phyloP scores from a whole-genome alignment of 495 filamentous ascomycete genomes.

The Haplographium delicatum region DNA sequence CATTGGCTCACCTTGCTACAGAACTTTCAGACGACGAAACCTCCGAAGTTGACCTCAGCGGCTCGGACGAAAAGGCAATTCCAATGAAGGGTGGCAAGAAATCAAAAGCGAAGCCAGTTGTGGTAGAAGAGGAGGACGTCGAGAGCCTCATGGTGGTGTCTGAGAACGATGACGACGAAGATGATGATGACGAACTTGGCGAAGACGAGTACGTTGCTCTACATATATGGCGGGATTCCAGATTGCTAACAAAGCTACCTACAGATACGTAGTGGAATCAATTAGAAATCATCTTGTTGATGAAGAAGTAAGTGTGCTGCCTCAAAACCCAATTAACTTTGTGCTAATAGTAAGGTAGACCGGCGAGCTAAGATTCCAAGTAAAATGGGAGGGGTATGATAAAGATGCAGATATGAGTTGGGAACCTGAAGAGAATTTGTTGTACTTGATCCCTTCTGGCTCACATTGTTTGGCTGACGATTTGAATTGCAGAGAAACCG shows the following conservation, averaged over 20 bases:
- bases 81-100: constrained; percentile 25
- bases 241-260: neutral
- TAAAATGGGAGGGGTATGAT: constrained; percentile 61
- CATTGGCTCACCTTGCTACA: constrained; percentile 20
- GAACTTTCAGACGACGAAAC: constrained; percentile 23
- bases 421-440: constrained; percentile 56
- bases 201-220: constrained; percentile 36
- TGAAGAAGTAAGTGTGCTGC: constrained; percentile 34
- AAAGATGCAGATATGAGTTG: constrained; percentile 53
- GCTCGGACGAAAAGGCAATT: constrained; percentile 7
- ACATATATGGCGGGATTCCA: neutral
- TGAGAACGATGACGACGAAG: constrained; percentile 35
- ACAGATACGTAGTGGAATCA: constrained; percentile 52
- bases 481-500: constrained; percentile 31
- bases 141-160: constrained; percentile 20
- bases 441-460: constrained; percentile 28
- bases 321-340: constrained; percentile 12
- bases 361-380: constrained; percentile 41
- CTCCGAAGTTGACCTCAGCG: constrained; percentile 3
- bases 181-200: constrained; percentile 33
- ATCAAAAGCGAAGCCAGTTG: constrained; percentile 32
- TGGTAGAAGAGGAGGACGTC: constrained; percentile 33
- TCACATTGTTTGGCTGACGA: constrained; percentile 5
- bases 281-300: constrained; percentile 49
- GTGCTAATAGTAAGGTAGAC: constrained; percentile 17